Evolutionary conservation across 306 rosid species (phyloP).

Genomic region (Sindora glabra): DNA sequence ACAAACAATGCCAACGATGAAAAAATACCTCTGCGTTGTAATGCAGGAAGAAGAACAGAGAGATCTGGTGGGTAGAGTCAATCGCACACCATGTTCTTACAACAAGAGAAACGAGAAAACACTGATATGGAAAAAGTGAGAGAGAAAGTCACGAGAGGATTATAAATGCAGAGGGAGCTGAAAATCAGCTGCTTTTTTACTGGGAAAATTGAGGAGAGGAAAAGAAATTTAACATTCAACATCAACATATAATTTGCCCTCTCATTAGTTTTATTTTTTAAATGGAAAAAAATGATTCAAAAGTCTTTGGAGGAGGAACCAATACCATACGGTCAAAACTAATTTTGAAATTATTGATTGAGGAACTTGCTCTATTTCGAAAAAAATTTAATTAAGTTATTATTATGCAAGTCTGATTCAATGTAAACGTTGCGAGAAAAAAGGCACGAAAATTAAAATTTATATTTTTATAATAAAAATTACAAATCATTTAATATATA

Average conservation of each 20-base stretch:
- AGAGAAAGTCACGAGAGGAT: constrained; percentile 43
- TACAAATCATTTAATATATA: too few species aligned
- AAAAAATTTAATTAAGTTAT: too few species aligned
- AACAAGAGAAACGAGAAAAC: not conserved
- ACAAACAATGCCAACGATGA: not conserved
- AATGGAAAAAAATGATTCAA: too few species aligned
- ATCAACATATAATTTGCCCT: not conserved
- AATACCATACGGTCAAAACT: too few species aligned
- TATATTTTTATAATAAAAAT: too few species aligned
- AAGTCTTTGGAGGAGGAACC: too few species aligned
- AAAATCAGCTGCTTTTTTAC: not conserved
- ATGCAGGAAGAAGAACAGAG: constrained; percentile 11
- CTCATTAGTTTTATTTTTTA: not conserved
- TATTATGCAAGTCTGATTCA: too few species aligned
- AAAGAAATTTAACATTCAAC: not conserved
- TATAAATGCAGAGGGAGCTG: constrained; percentile 22
- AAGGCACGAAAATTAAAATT: too few species aligned
- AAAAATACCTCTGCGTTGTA: not conserved
- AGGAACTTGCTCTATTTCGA: too few species aligned
- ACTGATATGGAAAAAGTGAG: constrained; percentile 13
- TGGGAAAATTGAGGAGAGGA: not conserved
- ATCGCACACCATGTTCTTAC: constrained; percentile 11
- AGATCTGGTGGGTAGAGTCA: constrained; percentile 19
- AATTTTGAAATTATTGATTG: too few species aligned
- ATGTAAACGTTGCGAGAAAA: too few species aligned